phyloP scores from a whole-genome alignment of 768 basidiomycete species.

The Cystobasidium ongulense region DNA sequence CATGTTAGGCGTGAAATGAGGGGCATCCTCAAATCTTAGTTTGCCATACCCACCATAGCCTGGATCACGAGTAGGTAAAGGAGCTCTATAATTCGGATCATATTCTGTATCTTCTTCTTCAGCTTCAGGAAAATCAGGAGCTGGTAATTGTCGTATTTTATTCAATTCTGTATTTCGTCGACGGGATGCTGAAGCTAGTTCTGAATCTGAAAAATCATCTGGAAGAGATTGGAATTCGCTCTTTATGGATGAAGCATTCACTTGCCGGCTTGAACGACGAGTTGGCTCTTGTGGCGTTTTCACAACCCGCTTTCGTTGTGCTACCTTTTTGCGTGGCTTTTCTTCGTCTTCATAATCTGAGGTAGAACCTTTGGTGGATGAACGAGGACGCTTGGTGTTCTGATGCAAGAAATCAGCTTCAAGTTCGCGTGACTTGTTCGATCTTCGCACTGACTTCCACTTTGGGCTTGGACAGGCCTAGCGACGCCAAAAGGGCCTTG shows the following conservation, averaged over 20 bases:
- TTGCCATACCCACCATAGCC: conserved; percentile 16
- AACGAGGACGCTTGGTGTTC: neutral
- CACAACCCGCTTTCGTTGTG: neutral
- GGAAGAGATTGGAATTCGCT: conserved; percentile 14
- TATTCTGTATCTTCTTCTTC: conserved; percentile 5
- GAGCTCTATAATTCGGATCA: conserved; percentile 25
- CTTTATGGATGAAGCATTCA: neutral
- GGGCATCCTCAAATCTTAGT: conserved; percentile 20
- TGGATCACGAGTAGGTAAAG: conserved; percentile 5
- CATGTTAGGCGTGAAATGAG: conserved; percentile 27
- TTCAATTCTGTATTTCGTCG: neutral
- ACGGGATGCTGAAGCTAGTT: neutral
- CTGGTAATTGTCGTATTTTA: conserved; percentile 1
- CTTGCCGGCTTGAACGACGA: neutral
- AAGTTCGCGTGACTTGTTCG: neutral
- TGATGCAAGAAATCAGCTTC: neutral
- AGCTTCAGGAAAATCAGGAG: conserved; percentile 2
- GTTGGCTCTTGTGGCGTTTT: neutral
- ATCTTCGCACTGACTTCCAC: neutral
- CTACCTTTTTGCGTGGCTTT: neutral
- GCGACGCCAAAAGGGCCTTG: conserved; percentile 18
- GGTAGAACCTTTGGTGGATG: neutral
- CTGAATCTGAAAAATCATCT: conserved; percentile 21
- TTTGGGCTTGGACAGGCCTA: conserved; percentile 19
- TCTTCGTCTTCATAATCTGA: conserved; percentile 4